Evolutionary conservation across 768 basidiomycete genomes (phyloP).

Genomic region (Lactarius akahatsu): DNA sequence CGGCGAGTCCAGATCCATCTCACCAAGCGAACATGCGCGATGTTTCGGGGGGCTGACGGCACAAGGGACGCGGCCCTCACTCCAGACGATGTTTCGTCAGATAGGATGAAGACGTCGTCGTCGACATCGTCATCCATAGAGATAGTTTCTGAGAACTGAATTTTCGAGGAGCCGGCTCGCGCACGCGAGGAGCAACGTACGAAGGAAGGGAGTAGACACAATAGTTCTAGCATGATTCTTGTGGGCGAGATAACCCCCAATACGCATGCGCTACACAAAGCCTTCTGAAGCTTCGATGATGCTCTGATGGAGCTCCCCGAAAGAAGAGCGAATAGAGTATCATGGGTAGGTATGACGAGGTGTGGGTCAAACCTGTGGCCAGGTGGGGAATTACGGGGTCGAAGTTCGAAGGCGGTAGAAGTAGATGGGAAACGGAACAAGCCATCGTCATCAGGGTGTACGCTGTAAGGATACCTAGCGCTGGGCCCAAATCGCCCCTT

Average conservation of each 20-base stretch:
- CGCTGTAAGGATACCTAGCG: no score
- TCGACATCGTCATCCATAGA: constrained; percentile 33
- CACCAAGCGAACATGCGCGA: constrained; percentile 47
- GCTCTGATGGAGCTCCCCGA: constrained; percentile 62
- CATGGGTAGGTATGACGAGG: constrained; percentile 27
- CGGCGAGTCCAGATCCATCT: constrained; percentile 42
- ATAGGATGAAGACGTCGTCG: constrained; percentile 58
- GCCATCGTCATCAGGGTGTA: no score
- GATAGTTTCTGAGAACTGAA: constrained; percentile 27
- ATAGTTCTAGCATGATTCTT: constrained; percentile 38
- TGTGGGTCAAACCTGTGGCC: constrained; percentile 5
- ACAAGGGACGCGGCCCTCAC: constrained; percentile 17
- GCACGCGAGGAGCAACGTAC: constrained; percentile 8
- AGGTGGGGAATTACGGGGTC: constrained; percentile 17
- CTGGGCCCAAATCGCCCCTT: no score
- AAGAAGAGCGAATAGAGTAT: constrained; percentile 54
- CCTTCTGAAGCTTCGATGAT: constrained; percentile 65
- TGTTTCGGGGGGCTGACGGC: constrained; percentile 36
- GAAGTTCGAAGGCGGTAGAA: constrained; percentile 38
- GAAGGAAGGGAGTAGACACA: constrained; percentile 36
- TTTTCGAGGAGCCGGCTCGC: constrained; percentile 23
- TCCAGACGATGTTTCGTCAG: constrained; percentile 38
- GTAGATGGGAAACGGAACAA: constrained; percentile 31
- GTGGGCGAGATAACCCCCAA: constrained; percentile 55
- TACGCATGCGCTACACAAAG: constrained; percentile 70